These are phyloP conservation scores for Bremia lactucae DNA, from an alignment of 352 stramenopile genomes.

Conservation along the genomic window DNA sequence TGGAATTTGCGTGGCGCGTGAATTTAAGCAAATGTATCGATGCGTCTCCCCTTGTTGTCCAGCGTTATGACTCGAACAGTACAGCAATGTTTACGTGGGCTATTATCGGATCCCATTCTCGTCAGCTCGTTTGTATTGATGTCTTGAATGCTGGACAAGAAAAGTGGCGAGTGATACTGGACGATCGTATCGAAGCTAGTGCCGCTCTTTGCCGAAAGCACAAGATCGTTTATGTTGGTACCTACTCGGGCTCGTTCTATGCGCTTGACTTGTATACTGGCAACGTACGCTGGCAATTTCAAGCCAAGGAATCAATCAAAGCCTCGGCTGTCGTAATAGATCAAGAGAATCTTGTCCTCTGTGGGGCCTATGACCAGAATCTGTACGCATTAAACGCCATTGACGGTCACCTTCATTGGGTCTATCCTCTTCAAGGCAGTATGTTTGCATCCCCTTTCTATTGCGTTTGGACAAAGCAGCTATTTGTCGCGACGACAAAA, in stretches of 20 bases:
- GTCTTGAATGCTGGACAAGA: slow-evolving; percentile 11
- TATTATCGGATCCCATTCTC: slow-evolving; percentile 43
- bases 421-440: slow-evolving; percentile 24
- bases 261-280: slow-evolving; percentile 30
- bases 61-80: slow-evolving; percentile 1
- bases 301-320: slow-evolving; percentile 36
- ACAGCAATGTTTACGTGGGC: slow-evolving; percentile 12
- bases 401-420: slow-evolving; percentile 19
- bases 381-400: slow-evolving; percentile 28
- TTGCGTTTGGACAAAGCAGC: slow-evolving; percentile 4
- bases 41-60: slow-evolving; percentile 43
- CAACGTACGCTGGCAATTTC: slow-evolving; percentile 22
- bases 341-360: slow-evolving; percentile 25
- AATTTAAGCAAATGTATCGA: slow-evolving; percentile 56
- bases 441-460: slow-evolving; percentile 39
- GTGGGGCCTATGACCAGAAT: slow-evolving; percentile 37
- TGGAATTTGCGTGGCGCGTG: slow-evolving; percentile 16
- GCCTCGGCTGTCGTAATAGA: slow-evolving; percentile 36
- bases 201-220: slow-evolving; percentile 25
- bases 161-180: slow-evolving; percentile 32
- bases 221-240: slow-evolving; percentile 34
- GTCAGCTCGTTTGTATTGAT: slow-evolving; percentile 33
- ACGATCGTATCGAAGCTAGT: slow-evolving; percentile 49
- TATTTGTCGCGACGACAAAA: slow-evolving; percentile 34
- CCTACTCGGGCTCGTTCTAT: slow-evolving; percentile 40